Evolutionary conservation across 352 stramenopile species (phyloP).

Genomic region (Peronospora farinosa): DNA sequence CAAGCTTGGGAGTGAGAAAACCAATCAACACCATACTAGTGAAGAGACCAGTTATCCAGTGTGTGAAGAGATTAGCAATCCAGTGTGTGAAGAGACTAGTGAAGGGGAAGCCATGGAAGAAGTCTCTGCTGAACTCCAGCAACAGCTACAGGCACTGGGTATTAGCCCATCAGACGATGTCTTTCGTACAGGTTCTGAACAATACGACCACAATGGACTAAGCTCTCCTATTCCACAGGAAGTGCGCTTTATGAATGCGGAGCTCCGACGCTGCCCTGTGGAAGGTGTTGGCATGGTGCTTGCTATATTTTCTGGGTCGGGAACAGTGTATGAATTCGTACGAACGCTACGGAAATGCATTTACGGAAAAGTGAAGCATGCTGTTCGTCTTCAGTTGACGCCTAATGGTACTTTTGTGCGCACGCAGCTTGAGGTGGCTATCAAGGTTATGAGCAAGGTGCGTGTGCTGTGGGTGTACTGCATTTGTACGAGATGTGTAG

Average conservation of each 20-base stretch:
- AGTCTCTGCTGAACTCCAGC: conserved; percentile 62
- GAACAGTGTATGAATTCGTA: conserved; percentile 81
- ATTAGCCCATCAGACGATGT: conserved; percentile 79
- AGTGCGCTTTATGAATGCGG: conserved; percentile 82
- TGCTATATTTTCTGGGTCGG: conserved; percentile 73
- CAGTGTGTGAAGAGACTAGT: conserved; percentile 2
- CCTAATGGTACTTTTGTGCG: conserved; percentile 68
- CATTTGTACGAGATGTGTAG: not conserved
- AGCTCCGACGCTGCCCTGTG: conserved; percentile 69
- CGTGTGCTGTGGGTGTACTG: not conserved
- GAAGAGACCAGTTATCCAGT: too few relatives aligned
- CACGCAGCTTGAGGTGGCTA: conserved; percentile 74
- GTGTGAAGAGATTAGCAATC: not conserved
- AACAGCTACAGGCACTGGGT: conserved; percentile 72
- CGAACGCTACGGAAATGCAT: conserved; percentile 84
- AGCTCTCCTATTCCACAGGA: conserved; percentile 80
- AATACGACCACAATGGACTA: conserved; percentile 73
- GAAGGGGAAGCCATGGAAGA: conserved; percentile 37
- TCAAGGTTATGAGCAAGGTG: conserved; percentile 88
- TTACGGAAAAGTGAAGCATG: conserved; percentile 85
- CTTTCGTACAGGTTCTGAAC: conserved; percentile 71
- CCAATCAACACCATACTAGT: not conserved
- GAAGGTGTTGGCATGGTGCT: conserved; percentile 71
- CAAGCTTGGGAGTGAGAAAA: conserved; percentile 6
- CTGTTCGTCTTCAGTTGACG: conserved; percentile 74